Conservation (phyloP, 352 stramenopile genomes). For the Phytophthora pini region DNA sequence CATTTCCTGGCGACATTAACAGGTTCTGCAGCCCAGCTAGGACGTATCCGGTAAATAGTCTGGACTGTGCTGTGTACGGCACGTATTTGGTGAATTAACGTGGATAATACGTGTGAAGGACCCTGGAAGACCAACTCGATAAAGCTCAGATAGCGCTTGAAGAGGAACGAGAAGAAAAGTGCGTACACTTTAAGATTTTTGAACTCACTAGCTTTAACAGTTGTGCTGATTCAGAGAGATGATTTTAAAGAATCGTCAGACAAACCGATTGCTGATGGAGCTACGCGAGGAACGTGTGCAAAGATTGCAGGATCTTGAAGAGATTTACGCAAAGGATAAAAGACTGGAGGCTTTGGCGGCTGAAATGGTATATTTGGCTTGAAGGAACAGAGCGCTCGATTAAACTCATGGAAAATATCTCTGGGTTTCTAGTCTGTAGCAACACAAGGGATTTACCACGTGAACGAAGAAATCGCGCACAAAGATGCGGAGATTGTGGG, state of each 20-base stretch:
- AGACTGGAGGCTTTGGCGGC: constrained; percentile 59
- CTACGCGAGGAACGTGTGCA: constrained; percentile 81
- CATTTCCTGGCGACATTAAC: neutral
- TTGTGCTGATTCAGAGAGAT: constrained; percentile 48
- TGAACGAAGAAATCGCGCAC: constrained; percentile 68
- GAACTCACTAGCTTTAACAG: no score
- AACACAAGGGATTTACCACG: constrained; percentile 46
- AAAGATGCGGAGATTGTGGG: constrained; percentile 76
- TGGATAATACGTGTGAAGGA: constrained; percentile 25
- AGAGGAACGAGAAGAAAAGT: constrained; percentile 81
- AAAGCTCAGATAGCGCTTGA: constrained; percentile 69
- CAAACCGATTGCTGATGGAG: constrained; percentile 73
- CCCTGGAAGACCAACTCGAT: constrained; percentile 70
- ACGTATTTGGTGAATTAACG: neutral
- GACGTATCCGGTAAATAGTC: constrained; percentile 54
- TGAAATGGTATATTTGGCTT: constrained; percentile 55
- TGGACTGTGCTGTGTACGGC: neutral
- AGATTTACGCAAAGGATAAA: constrained; percentile 86
- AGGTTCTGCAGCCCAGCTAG: constrained; percentile 56
- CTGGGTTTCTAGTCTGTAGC: constrained; percentile 41
- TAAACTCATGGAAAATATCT: neutral
- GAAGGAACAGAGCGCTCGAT: neutral
- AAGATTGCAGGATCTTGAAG: constrained; percentile 75
- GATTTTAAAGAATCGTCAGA: constrained; percentile 74
- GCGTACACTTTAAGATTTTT: neutral